Evolutionary conservation across 2,329 filamentous ascomycete genomes (phyloP), one percentile per base, ranked within the genome.

Genomic region (Colletotrichum lindemuthianum): DNA sequence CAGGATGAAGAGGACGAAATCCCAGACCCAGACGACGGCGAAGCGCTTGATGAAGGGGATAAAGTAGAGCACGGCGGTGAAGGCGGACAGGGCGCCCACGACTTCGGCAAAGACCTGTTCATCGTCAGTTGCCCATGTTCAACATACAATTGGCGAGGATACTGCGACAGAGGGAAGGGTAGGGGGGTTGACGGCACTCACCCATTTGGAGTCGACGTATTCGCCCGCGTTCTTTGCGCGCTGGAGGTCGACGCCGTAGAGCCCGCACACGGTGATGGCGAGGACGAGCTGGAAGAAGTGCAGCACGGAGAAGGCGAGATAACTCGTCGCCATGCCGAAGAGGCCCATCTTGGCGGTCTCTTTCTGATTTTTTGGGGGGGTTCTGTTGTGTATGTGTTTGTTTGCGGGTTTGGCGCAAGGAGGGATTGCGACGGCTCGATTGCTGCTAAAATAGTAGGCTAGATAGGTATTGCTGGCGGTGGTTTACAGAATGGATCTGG

Each of bases 201-300:
- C 88, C 91, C 91, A 96, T 85, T 89, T 90, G 3, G 86, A 82
- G 72, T 92, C 86, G 2, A 79, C 75, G 66, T 86, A 83, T 44
- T 79, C 80, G 58, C 82, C 73, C 5, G 80, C 74, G 15, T 86
- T 77, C 41, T 79, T 74, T 1, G 87, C 86, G 24, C 77, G 76
- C 65, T 86, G 77, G 6, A 96, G 78, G 72, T 95, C 91, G 32
- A 84, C 78, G 40, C 88, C 91, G 69, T 96, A 97, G 16, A 97
- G 86, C 1, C 91, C 93, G 68, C 90, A 89, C 59, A 96, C 90
- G 1, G 90, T 86, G 61, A 97, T 78, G 12, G 88, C 92, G 68
- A 96, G 83, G 61, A 91, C 84, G 72, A 97, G 89, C 72, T 95
- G 92, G 66, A 90, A 78, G 75, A 94, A 83, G 74, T 94, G 91